Evolutionary conservation across 805 yeast genomes (phyloP).

Genomic region (Candida coleopterorum): DNA sequence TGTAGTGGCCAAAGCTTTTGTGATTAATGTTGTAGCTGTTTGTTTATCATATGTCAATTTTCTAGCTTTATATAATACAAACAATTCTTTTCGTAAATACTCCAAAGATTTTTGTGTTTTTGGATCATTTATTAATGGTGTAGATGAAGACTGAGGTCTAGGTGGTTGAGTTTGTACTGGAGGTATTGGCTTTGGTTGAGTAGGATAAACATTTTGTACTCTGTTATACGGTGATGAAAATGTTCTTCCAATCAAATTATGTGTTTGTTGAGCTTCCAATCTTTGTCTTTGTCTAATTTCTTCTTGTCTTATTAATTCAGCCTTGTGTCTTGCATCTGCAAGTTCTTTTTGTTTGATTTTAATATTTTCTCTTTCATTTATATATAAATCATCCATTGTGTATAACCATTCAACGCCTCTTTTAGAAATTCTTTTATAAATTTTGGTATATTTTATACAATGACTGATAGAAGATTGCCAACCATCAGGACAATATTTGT

Average conservation of each 20-base stretch:
- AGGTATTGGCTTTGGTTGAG: constrained; percentile 12
- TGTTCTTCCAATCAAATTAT: constrained; percentile 21
- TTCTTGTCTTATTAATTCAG: constrained; percentile 48
- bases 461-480: constrained; percentile 97
- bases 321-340: constrained; percentile 56
- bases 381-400: constrained; percentile 84
- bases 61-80: constrained; percentile 72
- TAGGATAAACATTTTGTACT: constrained; percentile 11
- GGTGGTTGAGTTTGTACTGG: constrained; percentile 7
- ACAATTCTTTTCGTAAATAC: constrained; percentile 80
- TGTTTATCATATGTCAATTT: constrained; percentile 69
- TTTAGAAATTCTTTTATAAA: constrained; percentile 56
- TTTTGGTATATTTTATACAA: constrained; percentile 79
- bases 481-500: constrained; percentile 90
- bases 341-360: constrained; percentile 60
- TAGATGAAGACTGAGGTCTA: constrained; percentile 22
- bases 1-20: constrained; percentile 89
- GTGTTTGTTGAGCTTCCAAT: constrained; percentile 24
- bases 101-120: constrained; percentile 59
- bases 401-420: constrained; percentile 77
- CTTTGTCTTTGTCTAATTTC: constrained; percentile 46
- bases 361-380: constrained; percentile 74
- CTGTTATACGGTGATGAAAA: constrained; percentile 22
- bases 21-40: constrained; percentile 76
- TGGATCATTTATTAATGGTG: constrained; percentile 10